A percentile compares a stretch with the other conserved stretches of the same genome.
Evolutionary conservation across 2,329 filamentous ascomycete species (phyloP).

Genomic region (Pseudogymnoascus sp.): DNA sequence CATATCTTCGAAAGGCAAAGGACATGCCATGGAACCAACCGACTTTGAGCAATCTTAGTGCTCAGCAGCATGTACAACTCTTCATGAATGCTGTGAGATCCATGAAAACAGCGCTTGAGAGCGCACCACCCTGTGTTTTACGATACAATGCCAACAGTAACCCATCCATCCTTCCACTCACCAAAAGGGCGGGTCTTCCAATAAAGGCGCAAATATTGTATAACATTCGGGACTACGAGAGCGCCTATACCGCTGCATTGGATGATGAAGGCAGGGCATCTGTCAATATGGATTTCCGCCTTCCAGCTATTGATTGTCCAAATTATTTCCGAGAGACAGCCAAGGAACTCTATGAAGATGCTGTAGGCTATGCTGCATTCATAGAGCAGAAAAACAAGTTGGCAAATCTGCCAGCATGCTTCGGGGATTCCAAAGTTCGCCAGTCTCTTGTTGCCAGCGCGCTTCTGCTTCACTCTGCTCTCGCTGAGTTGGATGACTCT

Average conservation of each 20-base stretch:
- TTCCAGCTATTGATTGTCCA: neutral
- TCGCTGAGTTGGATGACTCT: neutral
- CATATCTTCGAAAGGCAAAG: neutral
- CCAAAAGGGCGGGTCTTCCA: slow-evolving; percentile 5
- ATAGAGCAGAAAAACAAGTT: slow-evolving; percentile 2
- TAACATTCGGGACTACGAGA: neutral
- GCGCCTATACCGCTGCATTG: neutral
- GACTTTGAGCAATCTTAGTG: neutral
- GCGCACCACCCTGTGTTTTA: neutral
- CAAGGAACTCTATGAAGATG: neutral
- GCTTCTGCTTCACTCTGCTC: neutral
- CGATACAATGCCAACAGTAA: neutral
- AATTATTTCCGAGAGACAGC: neutral
- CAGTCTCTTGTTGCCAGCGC: neutral
- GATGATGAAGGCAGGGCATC: neutral
- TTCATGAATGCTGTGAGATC: neutral
- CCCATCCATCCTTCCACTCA: neutral
- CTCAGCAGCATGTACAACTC: neutral
- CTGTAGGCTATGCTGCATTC: neutral
- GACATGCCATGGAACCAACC: neutral
- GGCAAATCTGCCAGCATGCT: neutral
- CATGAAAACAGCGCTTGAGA: neutral
- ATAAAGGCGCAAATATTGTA: neutral
- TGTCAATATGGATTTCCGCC: neutral
- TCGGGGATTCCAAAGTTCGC: neutral